A percentile compares a stretch with the other conserved stretches of the same genome.
Evolutionary conservation across 1,139 yeast species (phyloP).

Genomic region (Tardiomyces depauwii): DNA sequence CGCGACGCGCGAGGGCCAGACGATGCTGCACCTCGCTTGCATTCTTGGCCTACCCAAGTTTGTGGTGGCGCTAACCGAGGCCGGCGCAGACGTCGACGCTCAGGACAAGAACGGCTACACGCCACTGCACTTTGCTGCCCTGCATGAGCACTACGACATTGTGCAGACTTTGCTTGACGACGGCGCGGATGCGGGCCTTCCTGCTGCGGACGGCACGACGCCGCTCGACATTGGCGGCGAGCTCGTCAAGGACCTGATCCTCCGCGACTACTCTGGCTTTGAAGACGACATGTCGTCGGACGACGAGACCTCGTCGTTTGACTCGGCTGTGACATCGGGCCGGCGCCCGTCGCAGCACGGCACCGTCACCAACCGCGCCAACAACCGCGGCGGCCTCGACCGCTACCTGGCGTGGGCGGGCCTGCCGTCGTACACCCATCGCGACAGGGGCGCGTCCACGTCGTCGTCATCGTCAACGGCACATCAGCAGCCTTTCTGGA

Average conservation of each 20-base stretch:
- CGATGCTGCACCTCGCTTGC: constrained; percentile 75
- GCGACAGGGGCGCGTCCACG: neutral
- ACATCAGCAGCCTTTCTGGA: constrained; percentile 9
- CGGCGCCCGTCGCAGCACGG: neutral
- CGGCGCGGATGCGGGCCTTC: constrained; percentile 42
- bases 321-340: neutral
- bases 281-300: constrained; percentile 9
- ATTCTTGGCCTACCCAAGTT: constrained; percentile 58
- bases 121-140: constrained; percentile 76
- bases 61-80: constrained; percentile 51
- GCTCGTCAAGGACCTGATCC: constrained; percentile 31
- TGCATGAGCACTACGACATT: constrained; percentile 58
- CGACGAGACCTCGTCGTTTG: constrained; percentile 3
- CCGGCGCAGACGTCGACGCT: constrained; percentile 70
- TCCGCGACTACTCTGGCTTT: constrained; percentile 15
- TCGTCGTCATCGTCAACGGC: constrained; percentile 4
- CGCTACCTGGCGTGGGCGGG: constrained; percentile 11
- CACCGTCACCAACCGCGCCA: neutral
- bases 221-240: constrained; percentile 49
- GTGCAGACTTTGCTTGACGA: constrained; percentile 50
- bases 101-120: constrained; percentile 74
- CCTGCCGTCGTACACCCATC: constrained; percentile 6
- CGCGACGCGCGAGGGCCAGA: constrained; percentile 73
- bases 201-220: constrained; percentile 43
- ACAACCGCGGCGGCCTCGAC: neutral